Evolutionary conservation across 768 basidiomycete species (phyloP).

Genomic region (Chalciporus pseudorubinellus): DNA sequence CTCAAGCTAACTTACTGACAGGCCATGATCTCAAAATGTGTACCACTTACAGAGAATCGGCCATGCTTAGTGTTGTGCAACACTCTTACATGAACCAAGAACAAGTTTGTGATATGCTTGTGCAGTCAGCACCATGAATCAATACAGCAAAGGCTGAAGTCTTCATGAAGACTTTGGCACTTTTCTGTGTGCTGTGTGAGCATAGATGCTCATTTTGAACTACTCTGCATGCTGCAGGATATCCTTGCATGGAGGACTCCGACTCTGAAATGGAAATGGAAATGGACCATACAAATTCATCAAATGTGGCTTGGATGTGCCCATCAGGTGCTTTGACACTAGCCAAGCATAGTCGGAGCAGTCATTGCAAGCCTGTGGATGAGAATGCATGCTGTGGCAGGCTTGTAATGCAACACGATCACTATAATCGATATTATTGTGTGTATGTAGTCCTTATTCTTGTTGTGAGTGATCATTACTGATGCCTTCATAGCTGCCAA

Average conservation of each 20-base stretch:
- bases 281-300: neutral
- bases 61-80: no score
- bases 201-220: conserved; percentile 1
- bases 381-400: neutral
- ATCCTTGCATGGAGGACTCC: neutral
- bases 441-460: neutral
- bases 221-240: neutral
- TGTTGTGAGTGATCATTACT: neutral
- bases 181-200: conserved; percentile 1
- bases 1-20: neutral
- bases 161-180: conserved; percentile 4
- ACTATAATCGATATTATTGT: neutral
- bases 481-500: neutral
- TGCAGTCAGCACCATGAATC: neutral
- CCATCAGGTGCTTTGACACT: neutral
- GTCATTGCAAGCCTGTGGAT: neutral
- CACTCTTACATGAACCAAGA: no score
- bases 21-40: neutral
- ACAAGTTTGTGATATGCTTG: neutral
- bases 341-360: neutral
- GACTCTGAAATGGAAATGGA: neutral
- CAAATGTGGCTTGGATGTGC: no score
- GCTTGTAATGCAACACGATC: neutral
- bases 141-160: neutral
- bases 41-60: no score